Evolutionary conservation across 1,284 basidiomycete species (phyloP), one percentile per base, ranked within the genome.

Genomic region (Flammula alnicola): DNA sequence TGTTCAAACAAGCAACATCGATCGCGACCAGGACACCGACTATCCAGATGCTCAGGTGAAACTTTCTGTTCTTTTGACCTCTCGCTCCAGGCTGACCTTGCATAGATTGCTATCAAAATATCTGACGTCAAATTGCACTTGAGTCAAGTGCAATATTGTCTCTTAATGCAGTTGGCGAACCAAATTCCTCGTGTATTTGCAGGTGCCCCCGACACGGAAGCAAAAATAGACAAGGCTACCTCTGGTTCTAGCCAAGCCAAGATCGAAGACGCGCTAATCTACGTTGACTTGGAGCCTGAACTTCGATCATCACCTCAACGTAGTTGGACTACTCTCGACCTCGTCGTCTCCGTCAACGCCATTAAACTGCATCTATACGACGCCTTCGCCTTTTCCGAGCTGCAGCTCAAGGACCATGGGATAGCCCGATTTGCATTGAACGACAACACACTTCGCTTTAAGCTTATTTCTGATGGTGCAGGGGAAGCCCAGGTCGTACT

Each of bases 301-400:
- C 64, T 86, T 8, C 70, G 63, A 49, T 57, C 63, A 17, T 48
- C 59, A 4, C 55, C 65, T 23, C 57, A 53, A 14, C 55, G 51
- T 11, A 66, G 73, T 17, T 87, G 85, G 84, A 83, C 86, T 1
- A 80, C 81, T 1, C 47, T 96, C 29, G 93, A 97, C 65, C 66
- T 98, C 39, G 79, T 87, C 12, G 86, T 98, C 55, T 79, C 79
- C 6, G 77, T 98, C 49, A 75, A 82, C 37, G 76, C 84, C 1
- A 81, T 98, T 59, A 91, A 89, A 60, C 76, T 99, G n/a, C 93
- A 98, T 64, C 76, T 99, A n/a, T 99, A 94, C 68, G 92, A 91
- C 49, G 76, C 70, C 1, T 72, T 73, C 30, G 93, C 91, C 0
- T 79, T 78, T 6, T 72, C 72, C 1, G 80, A 86, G 46, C 67